Base-by-base conservation (phyloP, 2,329 filamentous ascomycete genomes). In the Geosmithia morbida region DNA sequence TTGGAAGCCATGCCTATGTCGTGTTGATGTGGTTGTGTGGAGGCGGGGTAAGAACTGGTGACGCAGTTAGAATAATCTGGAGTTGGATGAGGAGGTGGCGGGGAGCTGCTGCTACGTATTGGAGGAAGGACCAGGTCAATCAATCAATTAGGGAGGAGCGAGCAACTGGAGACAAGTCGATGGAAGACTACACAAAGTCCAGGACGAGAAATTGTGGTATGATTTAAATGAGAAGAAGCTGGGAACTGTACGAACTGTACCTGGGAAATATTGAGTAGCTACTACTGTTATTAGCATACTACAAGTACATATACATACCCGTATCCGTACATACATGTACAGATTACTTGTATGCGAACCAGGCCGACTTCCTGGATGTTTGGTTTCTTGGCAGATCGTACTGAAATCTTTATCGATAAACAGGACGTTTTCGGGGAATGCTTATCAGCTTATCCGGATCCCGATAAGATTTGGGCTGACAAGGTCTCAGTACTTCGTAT, bases 1-100 rank as follows among this genome's bases (percentile, higher is more conserved):
- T 54, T 45, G 49, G 59, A 51, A 49, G 63, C 55, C 65, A 67
- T 68, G 19, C 53, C 26, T 4, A 41, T 26, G 45, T 43, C 20
- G 10, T 45, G 47, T 29, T 48, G 47, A 41, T 40, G 42, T 17
- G 29, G 11, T n/a, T 18, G 40, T 19, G 50, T 46, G 48, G 52
- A 46, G 49, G 46, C 48, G 49, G 43, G 48, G 49, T 50, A 50
- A 45, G 29, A 37, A 13, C 33, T 37, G 33, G 33, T 37, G 33
- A 37, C 33, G 33, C 33, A 37, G 33, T 5, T 26, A 8, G 22
- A 26, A 26, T 8, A 26, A 26, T 8, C 22, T 26, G 22, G 14
- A 16, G 43, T 26, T 33, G 43, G 43, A 29, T 10, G 17, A 37
- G 33, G 10, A 13, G 33, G 33, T 37, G 33, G 33, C 33, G 33